Base-by-base conservation (phyloP, 768 basidiomycete species). In the Leccinum variicolor region DNA sequence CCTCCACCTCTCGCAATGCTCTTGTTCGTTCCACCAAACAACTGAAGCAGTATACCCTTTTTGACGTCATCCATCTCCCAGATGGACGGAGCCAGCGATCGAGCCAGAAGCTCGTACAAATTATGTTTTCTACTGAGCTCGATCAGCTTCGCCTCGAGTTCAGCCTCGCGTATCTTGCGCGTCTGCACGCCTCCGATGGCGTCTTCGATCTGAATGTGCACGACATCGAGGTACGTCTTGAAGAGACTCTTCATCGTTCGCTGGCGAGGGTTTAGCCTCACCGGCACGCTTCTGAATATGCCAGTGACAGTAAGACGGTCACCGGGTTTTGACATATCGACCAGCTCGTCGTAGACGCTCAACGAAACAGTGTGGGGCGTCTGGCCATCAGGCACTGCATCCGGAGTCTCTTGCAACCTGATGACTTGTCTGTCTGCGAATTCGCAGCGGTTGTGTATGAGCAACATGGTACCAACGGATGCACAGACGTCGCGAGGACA, bases 1-100 rank as follows among this genome's bases (percentile, higher is more conserved):
- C 96, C 96, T 10, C 96, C 95, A 53, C 97, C 97, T 55, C 86
- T 81, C 2, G 91, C 83, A 62, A 98, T 91, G 65, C 80, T 94
- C 79, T 99, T 99, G 73, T 98, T 98, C 34, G 97, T 98, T 0
- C 97, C 97, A 3, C 97, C 97, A 73, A 99, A 98, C 25, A 99
- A 74, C 72, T 98, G 96, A 31, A 99, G 76, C 57, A 99, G 70
- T 53, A 98, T 97, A 0, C 97, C 97, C 77, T 98, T 98, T 78
- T 99, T 99, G 58, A 98, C 94, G 69, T 99, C 97, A 25, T 98
- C 95, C 91, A 98, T 89, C 71, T 93, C 91, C 87, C 92, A 98
- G 62, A 99, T 97, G 33, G 87, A 90, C 15, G 97, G 97, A 1
- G 95, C 96, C 55, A 99, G 81, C 2, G 89, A 92, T 17, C 89